Evolutionary conservation across 2,329 filamentous ascomycete species (phyloP).

Genomic region (Cercospora sojina): DNA sequence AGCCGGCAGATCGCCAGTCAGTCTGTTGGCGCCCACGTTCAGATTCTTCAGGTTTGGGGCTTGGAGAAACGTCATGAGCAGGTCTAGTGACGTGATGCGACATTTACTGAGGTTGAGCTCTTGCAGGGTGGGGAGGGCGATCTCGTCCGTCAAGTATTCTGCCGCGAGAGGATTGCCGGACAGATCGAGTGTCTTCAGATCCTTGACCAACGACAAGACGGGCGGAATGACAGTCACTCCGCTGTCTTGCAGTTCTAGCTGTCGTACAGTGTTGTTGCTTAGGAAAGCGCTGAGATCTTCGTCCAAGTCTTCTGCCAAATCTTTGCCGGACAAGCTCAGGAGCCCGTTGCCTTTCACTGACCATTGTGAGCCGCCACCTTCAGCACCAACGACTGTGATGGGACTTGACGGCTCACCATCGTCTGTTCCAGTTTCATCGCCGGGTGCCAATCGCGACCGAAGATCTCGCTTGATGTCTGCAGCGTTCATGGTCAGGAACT

Average conservation of each 20-base stretch:
- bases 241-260: slow-evolving; percentile 75
- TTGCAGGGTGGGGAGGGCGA: slow-evolving; percentile 65
- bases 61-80: slow-evolving; percentile 64
- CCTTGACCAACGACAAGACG: slow-evolving; percentile 67
- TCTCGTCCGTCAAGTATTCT: slow-evolving; percentile 67
- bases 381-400: slow-evolving; percentile 28
- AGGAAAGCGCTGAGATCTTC: slow-evolving; percentile 46
- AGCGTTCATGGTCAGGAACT: slow-evolving; percentile 75
- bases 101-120: slow-evolving; percentile 76
- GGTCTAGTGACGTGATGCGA: slow-evolving; percentile 67
- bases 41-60: slow-evolving; percentile 74
- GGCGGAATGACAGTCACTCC: slow-evolving; percentile 67
- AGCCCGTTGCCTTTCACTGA: slow-evolving; percentile 37
- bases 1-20: slow-evolving; percentile 64
- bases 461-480: slow-evolving; percentile 78
- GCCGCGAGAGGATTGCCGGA: slow-evolving; percentile 41
- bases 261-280: slow-evolving; percentile 50
- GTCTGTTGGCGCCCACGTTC: slow-evolving; percentile 79
- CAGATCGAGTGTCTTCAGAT: slow-evolving; percentile 56
- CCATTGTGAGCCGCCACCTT: slow-evolving; percentile 27
- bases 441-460: slow-evolving; percentile 63
- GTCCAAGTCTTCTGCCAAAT: slow-evolving; percentile 41
- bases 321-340: slow-evolving; percentile 44
- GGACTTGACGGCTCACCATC: slow-evolving; percentile 25
- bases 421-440: slow-evolving; percentile 43